phyloP scores from a whole-genome alignment of 208 protist species.

The Naegleria fowleri region DNA sequence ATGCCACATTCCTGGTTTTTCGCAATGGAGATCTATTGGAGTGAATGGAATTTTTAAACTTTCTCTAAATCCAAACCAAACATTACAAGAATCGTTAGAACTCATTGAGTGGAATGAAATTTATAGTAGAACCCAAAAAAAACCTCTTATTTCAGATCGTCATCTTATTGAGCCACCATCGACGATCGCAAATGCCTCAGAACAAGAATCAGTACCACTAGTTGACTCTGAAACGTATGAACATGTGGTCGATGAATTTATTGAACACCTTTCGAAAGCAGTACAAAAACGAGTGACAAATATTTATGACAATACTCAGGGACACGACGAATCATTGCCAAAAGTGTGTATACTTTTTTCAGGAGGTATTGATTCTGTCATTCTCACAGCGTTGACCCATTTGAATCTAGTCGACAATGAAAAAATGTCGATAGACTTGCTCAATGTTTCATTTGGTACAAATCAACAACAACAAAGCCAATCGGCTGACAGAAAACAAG shows the following conservation, averaged over 20 bases:
- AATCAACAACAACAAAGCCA: slow-evolving; percentile 50
- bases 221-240: background rate
- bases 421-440: slow-evolving; percentile 71
- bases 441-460: slow-evolving; percentile 84
- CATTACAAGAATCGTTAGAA: background rate
- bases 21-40: background rate
- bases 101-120: background rate
- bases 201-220: background rate
- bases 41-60: background rate
- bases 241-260: background rate
- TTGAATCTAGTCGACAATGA: slow-evolving; percentile 54
- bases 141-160: background rate
- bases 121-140: background rate
- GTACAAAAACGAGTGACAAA: background rate
- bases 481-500: slow-evolving; percentile 68
- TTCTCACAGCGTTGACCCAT: slow-evolving; percentile 79
- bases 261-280: background rate
- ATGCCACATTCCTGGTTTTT: background rate
- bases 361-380: slow-evolving; percentile 85
- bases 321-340: background rate
- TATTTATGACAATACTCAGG: slow-evolving; percentile 9
- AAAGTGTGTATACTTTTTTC: slow-evolving; percentile 75
- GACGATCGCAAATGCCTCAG: no score
- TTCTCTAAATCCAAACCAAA: background rate
- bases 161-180: background rate